These are phyloP conservation scores for Sugiyamaella paludigena DNA, from an alignment of 1,139 yeast species.

Conservation along the genomic window DNA sequence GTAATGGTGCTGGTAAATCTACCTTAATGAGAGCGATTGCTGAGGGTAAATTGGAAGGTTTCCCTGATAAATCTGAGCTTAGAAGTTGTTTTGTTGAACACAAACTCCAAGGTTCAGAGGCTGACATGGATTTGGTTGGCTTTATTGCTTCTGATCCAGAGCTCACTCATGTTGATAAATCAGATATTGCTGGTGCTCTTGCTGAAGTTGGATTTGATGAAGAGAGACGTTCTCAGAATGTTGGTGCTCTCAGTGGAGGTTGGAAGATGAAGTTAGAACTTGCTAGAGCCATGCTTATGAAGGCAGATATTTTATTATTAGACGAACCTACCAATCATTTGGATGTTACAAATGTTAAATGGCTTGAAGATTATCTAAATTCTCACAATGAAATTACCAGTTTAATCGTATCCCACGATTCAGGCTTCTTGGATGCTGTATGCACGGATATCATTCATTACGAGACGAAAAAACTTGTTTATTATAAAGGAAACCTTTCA, in stretches of 20 bases:
- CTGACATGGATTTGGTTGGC: conserved; percentile 79
- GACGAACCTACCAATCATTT: conserved; percentile 99
- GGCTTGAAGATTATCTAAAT: conserved; percentile 86
- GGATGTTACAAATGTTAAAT: conserved; percentile 89
- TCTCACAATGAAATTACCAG: conserved; percentile 78
- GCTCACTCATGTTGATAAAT: conserved; percentile 56
- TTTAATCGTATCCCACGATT: conserved; percentile 94
- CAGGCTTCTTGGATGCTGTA: conserved; percentile 92
- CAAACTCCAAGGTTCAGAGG: conserved; percentile 93
- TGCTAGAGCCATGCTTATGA: conserved; percentile 98
- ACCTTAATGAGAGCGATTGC: conserved; percentile 97
- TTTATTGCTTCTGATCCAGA: conserved; percentile 94
- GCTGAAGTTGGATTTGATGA: conserved; percentile 87
- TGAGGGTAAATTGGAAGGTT: conserved; percentile 95
- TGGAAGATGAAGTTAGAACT: conserved; percentile 98
- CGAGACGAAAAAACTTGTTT: conserved; percentile 90
- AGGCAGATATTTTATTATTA: conserved; percentile 88
- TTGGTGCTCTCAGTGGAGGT: conserved; percentile 96
- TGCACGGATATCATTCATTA: conserved; percentile 97
- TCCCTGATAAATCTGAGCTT: conserved; percentile 84
- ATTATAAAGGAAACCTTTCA: conserved; percentile 93
- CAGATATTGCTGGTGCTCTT: conserved; percentile 73
- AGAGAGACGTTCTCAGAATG: conserved; percentile 82
- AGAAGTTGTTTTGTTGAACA: conserved; percentile 97
- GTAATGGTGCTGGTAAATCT: conserved; percentile 99